phyloP scores from a whole-genome alignment of 345 rosid genomes.

The Pistacia integerrima region DNA sequence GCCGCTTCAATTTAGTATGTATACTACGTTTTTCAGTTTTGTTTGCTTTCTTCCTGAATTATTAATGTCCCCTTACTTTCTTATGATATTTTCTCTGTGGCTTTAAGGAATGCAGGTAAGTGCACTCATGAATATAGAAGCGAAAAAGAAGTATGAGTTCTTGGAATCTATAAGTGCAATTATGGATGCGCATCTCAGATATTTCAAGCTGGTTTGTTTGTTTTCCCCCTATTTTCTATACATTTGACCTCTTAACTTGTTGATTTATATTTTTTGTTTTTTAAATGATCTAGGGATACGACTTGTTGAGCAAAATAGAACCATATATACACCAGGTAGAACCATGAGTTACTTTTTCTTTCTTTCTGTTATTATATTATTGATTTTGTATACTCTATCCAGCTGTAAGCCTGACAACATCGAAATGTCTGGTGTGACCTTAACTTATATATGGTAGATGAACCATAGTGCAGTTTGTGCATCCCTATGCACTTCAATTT shows the following conservation, averaged over 20 bases:
- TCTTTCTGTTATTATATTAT: background rate
- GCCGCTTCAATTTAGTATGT: conserved; percentile 89
- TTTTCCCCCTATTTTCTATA: conserved; percentile 7
- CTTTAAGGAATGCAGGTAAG: conserved; percentile 82
- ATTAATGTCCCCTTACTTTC: conserved; percentile 23
- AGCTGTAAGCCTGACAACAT: background rate
- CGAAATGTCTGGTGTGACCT: background rate
- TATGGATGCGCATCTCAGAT: conserved; percentile 87
- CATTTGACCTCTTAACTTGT: conserved; percentile 14
- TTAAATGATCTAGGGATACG: conserved; percentile 62
- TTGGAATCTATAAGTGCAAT: conserved; percentile 88
- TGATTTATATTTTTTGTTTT: conserved; percentile 17
- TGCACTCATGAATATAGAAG: conserved; percentile 74
- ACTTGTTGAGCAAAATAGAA: conserved; percentile 71
- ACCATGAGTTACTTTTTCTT: conserved; percentile 3
- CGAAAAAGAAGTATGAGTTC: conserved; percentile 87
- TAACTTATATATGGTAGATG: too few relatives aligned
- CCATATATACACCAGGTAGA: conserved; percentile 87
- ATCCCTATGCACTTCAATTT: too few relatives aligned
- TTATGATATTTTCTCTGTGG: conserved; percentile 35
- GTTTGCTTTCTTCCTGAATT: conserved; percentile 7
- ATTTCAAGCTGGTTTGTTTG: conserved; percentile 71
- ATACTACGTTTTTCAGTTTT: conserved; percentile 16
- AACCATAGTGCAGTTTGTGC: too few relatives aligned
- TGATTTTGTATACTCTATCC: background rate